phyloP scores from a whole-genome alignment of 495 filamentous ascomycete species.

The Rhypophila decipiens region DNA sequence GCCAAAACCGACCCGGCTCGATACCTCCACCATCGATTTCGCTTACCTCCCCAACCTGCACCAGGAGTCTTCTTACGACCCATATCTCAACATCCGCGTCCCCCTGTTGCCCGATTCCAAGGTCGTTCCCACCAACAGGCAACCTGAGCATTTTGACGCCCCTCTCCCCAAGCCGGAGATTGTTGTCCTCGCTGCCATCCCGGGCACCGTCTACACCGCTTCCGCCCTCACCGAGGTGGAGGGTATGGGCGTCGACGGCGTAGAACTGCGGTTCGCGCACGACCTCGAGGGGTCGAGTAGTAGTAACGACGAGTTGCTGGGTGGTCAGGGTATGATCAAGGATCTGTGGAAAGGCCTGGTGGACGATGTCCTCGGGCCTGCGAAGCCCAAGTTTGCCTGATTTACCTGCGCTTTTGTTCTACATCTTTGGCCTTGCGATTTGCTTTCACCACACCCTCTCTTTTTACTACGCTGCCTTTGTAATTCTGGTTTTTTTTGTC shows the following conservation, averaged over 20 bases:
- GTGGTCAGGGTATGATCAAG: conserved; percentile 30
- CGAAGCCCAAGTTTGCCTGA: too few species aligned
- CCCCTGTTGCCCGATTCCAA: conserved; percentile 42
- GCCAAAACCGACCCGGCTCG: conserved; percentile 16
- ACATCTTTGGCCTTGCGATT: too few species aligned
- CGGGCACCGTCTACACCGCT: conserved; percentile 33
- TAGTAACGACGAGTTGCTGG: conserved; percentile 13
- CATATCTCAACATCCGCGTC: conserved; percentile 33
- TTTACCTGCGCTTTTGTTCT: too few species aligned
- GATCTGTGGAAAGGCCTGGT: conserved; percentile 41
- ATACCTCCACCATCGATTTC: conserved; percentile 30
- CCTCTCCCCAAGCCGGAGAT: conserved; percentile 30
- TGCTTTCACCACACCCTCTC: too few species aligned
- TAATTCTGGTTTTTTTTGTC: too few species aligned
- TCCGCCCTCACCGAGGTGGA: conserved; percentile 36
- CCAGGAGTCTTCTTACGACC: conserved; percentile 20
- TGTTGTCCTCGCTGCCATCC: conserved; percentile 38
- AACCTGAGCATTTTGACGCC: conserved; percentile 25
- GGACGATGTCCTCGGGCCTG: too few species aligned
- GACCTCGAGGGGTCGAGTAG: conserved; percentile 10
- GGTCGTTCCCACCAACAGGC: conserved; percentile 7
- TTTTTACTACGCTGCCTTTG: too few species aligned
- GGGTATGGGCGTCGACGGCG: conserved; percentile 40
- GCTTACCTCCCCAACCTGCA: conserved; percentile 32
- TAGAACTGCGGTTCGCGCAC: conserved; percentile 41